Percentiles rank a stretch among this genome's conserved stretches.
These are phyloP conservation scores for Aspergillus nanangensis DNA, from an alignment of 495 filamentous ascomycete species.

Conservation along the genomic window DNA sequence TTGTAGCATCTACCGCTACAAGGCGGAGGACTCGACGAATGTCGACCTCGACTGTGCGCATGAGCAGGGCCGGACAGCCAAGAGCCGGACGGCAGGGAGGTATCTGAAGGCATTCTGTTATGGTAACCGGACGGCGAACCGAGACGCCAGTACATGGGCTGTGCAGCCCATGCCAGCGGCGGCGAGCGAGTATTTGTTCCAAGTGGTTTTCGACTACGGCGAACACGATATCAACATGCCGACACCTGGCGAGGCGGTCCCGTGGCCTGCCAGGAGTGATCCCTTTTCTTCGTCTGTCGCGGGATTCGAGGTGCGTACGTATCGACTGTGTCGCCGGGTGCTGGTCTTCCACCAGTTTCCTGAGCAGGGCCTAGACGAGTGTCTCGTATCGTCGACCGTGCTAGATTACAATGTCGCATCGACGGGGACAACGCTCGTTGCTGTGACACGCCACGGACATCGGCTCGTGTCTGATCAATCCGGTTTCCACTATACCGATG, in stretches of 20 bases:
- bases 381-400: slow-evolving; percentile 1
- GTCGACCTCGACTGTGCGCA: background rate
- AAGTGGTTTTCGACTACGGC: slow-evolving; percentile 3
- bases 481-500: no score
- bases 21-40: background rate
- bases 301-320: slow-evolving; percentile 7
- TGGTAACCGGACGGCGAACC: background rate
- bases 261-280: background rate
- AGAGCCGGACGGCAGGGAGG: background rate
- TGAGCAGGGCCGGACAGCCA: background rate
- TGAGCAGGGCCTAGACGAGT: background rate
- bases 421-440: background rate
- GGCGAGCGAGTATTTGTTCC: slow-evolving; percentile 5
- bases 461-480: no score
- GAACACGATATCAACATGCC: background rate
- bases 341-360: slow-evolving; percentile 8
- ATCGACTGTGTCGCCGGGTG: slow-evolving; percentile 5
- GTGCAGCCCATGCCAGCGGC: background rate
- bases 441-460: no score
- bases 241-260: background rate
- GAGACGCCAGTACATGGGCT: background rate
- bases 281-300: background rate
- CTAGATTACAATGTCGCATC: background rate
- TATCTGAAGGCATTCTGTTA: slow-evolving; percentile 4
- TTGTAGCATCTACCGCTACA: background rate